phyloP scores from a whole-genome alignment of 768 basidiomycete genomes.

The Tulasnella sp. region DNA sequence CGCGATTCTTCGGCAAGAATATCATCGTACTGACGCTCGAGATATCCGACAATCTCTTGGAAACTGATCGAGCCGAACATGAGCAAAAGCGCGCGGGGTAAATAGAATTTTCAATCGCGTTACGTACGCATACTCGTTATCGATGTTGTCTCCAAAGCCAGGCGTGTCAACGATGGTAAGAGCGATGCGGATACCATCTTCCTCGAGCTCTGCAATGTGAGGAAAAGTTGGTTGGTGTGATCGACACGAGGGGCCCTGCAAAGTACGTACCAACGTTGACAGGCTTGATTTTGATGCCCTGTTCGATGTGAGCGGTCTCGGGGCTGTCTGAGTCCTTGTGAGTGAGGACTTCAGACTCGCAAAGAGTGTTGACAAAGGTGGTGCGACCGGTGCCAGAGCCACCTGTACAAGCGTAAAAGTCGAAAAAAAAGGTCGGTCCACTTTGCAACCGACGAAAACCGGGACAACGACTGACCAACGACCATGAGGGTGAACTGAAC shows the following conservation, averaged over 20 bases:
- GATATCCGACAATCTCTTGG: constrained; percentile 92
- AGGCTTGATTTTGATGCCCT: constrained; percentile 92
- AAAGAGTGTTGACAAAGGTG: constrained; percentile 98
- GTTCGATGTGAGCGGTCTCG: constrained; percentile 87
- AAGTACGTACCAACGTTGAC: constrained; percentile 75
- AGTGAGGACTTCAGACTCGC: constrained; percentile 85
- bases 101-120: neutral
- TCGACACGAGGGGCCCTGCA: neutral
- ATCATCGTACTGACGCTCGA: constrained; percentile 98
- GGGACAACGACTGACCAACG: constrained; percentile 64
- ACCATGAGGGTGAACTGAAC: constrained; percentile 98
- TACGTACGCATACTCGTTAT: constrained; percentile 90
- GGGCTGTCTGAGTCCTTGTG: constrained; percentile 86
- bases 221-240: neutral
- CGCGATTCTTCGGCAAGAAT: constrained; percentile 84
- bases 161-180: constrained; percentile 98
- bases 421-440: constrained; percentile 27
- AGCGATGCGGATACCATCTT: constrained; percentile 96
- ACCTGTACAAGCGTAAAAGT: constrained; percentile 48
- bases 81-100: neutral
- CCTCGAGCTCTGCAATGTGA: constrained; percentile 73
- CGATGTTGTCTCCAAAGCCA: constrained; percentile 97
- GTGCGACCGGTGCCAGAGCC: constrained; percentile 96
- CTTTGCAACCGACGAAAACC: constrained; percentile 21
- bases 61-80: constrained; percentile 52